phyloP scores from a whole-genome alignment of 371 early-diverging fungal genomes.

The Mucor velutinosus region DNA sequence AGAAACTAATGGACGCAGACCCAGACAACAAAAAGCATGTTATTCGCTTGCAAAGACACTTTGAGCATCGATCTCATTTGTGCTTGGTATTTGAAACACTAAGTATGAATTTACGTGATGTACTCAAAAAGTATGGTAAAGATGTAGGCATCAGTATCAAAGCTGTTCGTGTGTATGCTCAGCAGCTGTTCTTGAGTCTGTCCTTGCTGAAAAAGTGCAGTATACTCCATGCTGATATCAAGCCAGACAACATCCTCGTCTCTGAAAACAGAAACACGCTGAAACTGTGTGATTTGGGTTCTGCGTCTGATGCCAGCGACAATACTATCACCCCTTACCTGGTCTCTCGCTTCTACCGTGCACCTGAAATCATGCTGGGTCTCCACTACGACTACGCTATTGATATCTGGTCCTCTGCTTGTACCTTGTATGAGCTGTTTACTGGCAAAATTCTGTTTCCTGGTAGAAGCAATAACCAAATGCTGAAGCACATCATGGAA shows the following conservation, averaged over 20 bases:
- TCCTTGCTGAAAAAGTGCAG: constrained; percentile 80
- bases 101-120: constrained; percentile 90
- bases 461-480: constrained; percentile 94
- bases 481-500: constrained; percentile 94
- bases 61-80: constrained; percentile 89
- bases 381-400: constrained; percentile 83
- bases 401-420: constrained; percentile 99
- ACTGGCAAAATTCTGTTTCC: constrained; percentile 95
- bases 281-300: constrained; percentile 94
- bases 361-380: constrained; percentile 99
- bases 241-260: constrained; percentile 97
- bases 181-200: constrained; percentile 88
- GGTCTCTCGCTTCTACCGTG: constrained; percentile 97
- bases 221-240: constrained; percentile 97
- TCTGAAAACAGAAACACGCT: constrained; percentile 77
- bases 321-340: constrained; percentile 94
- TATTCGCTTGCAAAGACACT: constrained; percentile 80
- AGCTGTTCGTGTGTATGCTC: constrained; percentile 90
- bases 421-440: constrained; percentile 96
- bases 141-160: constrained; percentile 90
- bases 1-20: constrained; percentile 79
- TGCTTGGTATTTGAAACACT: constrained; percentile 95
- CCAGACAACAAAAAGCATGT: constrained; percentile 88
- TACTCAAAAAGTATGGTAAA: constrained; percentile 92
- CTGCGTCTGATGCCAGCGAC: constrained; percentile 85